Base-by-base conservation (phyloP, 2,329 filamentous ascomycete species). In the Sordariomycetes sp. region DNA sequence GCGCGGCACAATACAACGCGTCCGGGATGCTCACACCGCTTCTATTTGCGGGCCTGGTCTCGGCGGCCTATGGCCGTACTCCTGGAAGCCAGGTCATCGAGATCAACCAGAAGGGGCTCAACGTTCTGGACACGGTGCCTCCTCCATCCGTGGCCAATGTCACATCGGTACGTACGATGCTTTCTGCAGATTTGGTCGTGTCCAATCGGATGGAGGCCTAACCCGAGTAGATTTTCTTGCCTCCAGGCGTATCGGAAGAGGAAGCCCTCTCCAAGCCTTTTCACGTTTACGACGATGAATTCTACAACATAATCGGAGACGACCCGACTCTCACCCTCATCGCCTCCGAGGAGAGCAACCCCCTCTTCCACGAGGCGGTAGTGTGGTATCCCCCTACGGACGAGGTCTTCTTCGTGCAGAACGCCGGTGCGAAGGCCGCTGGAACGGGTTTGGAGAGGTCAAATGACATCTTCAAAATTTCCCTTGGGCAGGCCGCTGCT, bases 341-440 rank as follows among this genome's bases (percentile, higher is more conserved):
- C 8, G 76, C 75, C 1, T 67, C 72, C 4, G 69, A 73, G 0
- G 71, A 68, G 0, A 66, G 64, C 0, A 70, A 79, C 53, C 76
- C 76, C 0, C 62, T 78, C 5, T 82, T 79, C 52, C 79, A 82
- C 57, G 79, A 82, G 61, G 79, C 78, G 7, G 75, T 78, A 10
- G 71, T 79, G 0, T 82, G 76, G 76, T 74, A 71, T 25, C 67
- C 64, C 20, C 70, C 70, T 0, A 78, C 74, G 0, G 73, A 80
- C 22, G 77, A 80, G 59, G 68, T 79, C 48, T 80, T 80, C 61
- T 81, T 81, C 48, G 76, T 73, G 0, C 76, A 80, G 57, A 78
- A 77, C 51, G 76, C 77, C 0, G 77, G 77, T 0, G 68, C 71
- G 0, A 61, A 60, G 0, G 73, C 67, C 8, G 72, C 76, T 3